Evolutionary conservation across 345 rosid species (phyloP).

Genomic region (Hibiscus syriacus): DNA sequence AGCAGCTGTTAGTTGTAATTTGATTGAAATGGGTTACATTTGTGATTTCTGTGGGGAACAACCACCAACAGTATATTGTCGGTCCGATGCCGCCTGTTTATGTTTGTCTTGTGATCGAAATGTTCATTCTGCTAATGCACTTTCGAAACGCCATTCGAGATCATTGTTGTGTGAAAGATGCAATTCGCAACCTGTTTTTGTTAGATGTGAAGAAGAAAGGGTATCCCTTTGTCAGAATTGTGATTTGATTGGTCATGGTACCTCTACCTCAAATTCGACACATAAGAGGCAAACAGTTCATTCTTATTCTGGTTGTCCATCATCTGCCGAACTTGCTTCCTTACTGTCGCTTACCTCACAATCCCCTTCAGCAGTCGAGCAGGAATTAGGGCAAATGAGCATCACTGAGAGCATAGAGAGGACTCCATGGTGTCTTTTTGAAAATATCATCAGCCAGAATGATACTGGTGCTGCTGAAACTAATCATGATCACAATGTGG

Average conservation of each 20-base stretch:
- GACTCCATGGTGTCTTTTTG: slow-evolving; percentile 25
- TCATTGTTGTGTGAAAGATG: slow-evolving; percentile 88
- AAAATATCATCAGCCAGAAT: slow-evolving; percentile 27
- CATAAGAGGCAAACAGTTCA: slow-evolving; percentile 74
- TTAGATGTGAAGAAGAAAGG: slow-evolving; percentile 76
- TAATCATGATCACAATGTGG: slow-evolving; percentile 12
- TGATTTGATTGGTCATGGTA: slow-evolving; percentile 73
- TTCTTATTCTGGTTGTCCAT: slow-evolving; percentile 90
- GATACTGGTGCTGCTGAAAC: slow-evolving; percentile 23
- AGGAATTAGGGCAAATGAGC: slow-evolving; percentile 79
- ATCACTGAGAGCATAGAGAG: slow-evolving; percentile 41
- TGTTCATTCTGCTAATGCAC: slow-evolving; percentile 91
- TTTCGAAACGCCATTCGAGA: slow-evolving; percentile 85
- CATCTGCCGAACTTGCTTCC: slow-evolving; percentile 77
- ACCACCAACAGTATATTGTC: slow-evolving; percentile 85
- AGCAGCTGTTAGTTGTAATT: background rate
- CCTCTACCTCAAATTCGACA: slow-evolving; percentile 37
- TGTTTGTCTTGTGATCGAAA: slow-evolving; percentile 92
- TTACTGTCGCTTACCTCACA: slow-evolving; percentile 78
- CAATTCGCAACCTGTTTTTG: slow-evolving; percentile 67
- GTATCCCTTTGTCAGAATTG: slow-evolving; percentile 90
- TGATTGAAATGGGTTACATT: slow-evolving; percentile 53
- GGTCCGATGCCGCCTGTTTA: slow-evolving; percentile 88
- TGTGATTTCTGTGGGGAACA: slow-evolving; percentile 94
- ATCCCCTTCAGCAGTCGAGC: slow-evolving; percentile 40